A percentile compares a stretch with the other conserved stretches of the same genome.
phyloP scores from a whole-genome alignment of 148 eudicot species.

The Linanthus parryae region DNA sequence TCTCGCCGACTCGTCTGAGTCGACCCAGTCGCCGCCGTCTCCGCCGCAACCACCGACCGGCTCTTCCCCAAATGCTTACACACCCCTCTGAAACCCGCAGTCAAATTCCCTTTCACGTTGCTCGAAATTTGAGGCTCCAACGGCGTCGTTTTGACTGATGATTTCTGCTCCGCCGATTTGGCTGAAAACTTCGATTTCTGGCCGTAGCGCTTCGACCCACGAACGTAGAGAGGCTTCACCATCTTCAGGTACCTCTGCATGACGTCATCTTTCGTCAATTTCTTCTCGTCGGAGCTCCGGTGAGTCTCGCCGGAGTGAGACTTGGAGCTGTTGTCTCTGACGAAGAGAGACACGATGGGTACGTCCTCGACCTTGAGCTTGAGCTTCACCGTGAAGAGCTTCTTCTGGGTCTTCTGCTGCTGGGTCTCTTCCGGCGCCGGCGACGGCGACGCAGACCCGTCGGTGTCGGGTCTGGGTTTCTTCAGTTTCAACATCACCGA shows the following conservation, averaged over 20 bases:
- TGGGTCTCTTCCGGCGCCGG: not conserved
- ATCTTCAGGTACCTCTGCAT: conserved; percentile 59
- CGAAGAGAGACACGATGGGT: not conserved
- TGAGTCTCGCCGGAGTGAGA: not conserved
- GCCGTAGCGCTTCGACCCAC: conserved; percentile 42
- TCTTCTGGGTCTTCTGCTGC: not conserved
- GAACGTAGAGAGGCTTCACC: conserved; percentile 63
- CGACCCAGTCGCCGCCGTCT: conserved; percentile 16
- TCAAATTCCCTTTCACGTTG: not conserved
- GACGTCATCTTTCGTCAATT: conserved; percentile 38
- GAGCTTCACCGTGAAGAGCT: not conserved
- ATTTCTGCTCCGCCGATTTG: too few relatives aligned
- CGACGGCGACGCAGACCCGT: not conserved
- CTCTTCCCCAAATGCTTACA: conserved; percentile 58
- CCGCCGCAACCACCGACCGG: conserved; percentile 36
- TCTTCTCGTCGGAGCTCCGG: conserved; percentile 24
- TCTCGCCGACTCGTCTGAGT: conserved; percentile 32
- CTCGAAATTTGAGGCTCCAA: not conserved
- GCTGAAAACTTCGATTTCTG: conserved; percentile 30
- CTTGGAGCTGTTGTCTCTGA: not conserved
- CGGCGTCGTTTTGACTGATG: too few relatives aligned
- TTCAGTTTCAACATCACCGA: not conserved
- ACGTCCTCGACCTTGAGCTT: not conserved
- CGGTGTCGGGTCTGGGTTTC: not conserved
- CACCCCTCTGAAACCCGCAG: conserved; percentile 9